Evolutionary conservation across 768 basidiomycete genomes (phyloP).

Genomic region (Amanita brunnescens): DNA sequence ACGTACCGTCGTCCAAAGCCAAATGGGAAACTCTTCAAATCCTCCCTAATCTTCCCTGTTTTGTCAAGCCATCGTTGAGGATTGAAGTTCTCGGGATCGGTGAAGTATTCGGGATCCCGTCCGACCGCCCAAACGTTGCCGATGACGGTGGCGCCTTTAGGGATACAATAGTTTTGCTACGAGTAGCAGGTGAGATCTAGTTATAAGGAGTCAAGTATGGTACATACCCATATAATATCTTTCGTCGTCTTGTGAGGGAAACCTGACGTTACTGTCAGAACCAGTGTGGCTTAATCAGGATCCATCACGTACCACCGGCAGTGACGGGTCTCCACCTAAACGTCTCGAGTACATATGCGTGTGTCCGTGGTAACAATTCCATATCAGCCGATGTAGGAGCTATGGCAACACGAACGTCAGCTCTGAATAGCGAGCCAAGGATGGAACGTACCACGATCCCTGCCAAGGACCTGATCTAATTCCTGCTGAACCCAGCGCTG

Average conservation of each 20-base stretch:
- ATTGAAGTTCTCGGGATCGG: conserved; percentile 49
- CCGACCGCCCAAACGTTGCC: conserved; percentile 57
- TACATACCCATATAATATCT: conserved; percentile 53
- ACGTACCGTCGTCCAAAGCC: conserved; percentile 45
- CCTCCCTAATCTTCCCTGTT: conserved; percentile 39
- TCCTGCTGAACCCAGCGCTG: conserved; percentile 45
- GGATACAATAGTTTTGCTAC: conserved; percentile 41
- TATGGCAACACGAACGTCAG: conserved; percentile 8
- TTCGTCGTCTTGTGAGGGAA: conserved; percentile 58
- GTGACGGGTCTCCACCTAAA: conserved; percentile 46
- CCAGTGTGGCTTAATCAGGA: background rate
- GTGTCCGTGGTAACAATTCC: conserved; percentile 33
- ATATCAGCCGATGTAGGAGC: conserved; percentile 34
- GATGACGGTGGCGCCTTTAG: conserved; percentile 47
- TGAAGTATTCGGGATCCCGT: conserved; percentile 45
- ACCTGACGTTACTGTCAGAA: conserved; percentile 19
- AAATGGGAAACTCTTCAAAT: conserved; percentile 44
- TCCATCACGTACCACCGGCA: conserved; percentile 26
- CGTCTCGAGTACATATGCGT: conserved; percentile 42
- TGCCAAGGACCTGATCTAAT: conserved; percentile 43
- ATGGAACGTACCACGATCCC: conserved; percentile 24
- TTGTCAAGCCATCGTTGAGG: conserved; percentile 48
- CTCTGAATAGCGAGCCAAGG: background rate
- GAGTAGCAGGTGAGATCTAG: background rate
- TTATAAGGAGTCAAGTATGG: background rate